Conservation (phyloP, 768 basidiomycete species). For the Russula earlei region DNA sequence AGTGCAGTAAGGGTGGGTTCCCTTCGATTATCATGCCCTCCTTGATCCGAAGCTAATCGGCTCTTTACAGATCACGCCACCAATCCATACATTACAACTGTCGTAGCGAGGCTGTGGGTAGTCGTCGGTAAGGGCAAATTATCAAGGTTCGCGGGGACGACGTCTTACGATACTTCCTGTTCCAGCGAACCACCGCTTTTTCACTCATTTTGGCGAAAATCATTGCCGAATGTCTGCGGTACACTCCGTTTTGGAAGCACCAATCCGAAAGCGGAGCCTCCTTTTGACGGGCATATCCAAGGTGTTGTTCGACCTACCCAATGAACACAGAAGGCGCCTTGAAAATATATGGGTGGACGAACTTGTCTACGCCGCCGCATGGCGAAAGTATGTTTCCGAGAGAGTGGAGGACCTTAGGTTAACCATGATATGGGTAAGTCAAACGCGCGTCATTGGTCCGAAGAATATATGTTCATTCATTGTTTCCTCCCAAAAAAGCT, state of each 20-base stretch:
- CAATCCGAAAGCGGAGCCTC: neutral
- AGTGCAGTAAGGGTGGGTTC: neutral
- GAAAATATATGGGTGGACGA: conserved; percentile 1
- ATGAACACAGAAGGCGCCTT: neutral
- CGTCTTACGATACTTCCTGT: neutral
- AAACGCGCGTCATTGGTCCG: neutral
- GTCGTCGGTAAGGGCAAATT: conserved; percentile 2
- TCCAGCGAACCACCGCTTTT: conserved; percentile 8
- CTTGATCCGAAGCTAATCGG: neutral
- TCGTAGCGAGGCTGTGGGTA: neutral
- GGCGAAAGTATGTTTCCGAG: conserved; percentile 4
- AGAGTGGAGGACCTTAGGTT: neutral
- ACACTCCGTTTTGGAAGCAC: neutral
- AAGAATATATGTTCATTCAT: neutral
- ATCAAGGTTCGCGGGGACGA: too few relatives aligned
- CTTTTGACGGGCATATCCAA: neutral
- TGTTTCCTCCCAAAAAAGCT: neutral
- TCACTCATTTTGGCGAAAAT: conserved; percentile 2
- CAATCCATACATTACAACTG: neutral
- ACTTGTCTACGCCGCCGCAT: neutral
- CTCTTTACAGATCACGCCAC: neutral
- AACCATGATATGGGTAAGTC: neutral
- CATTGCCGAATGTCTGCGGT: neutral
- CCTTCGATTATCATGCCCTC: too few relatives aligned
- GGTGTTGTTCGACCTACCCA: conserved; percentile 5